These are phyloP conservation scores for Cordyceps militaris DNA, from an alignment of 2,329 filamentous ascomycete genomes.

Conservation along the genomic window DNA sequence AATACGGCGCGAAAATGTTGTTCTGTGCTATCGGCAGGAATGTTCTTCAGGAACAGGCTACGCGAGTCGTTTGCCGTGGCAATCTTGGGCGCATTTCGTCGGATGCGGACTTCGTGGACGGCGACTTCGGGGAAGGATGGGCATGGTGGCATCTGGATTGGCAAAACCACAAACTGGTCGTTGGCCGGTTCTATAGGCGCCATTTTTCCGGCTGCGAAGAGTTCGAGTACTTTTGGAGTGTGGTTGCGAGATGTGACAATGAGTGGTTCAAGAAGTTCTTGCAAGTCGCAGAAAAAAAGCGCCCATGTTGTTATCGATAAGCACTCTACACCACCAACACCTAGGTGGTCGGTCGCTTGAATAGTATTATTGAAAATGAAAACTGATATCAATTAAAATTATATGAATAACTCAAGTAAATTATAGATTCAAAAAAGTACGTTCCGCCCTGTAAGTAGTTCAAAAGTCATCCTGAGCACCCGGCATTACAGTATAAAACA, in stretches of 20 bases:
- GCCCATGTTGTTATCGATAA: slow-evolving; percentile 4
- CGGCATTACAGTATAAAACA: no score
- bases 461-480: no score
- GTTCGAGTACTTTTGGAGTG: not conserved
- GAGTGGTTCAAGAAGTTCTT: not conserved
- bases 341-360: no score
- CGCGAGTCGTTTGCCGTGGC: slow-evolving; percentile 66
- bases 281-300: not conserved
- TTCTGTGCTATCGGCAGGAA: slow-evolving; percentile 78
- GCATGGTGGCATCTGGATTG: slow-evolving; percentile 58
- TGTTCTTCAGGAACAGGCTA: slow-evolving; percentile 84
- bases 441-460: no score
- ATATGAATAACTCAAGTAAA: no score
- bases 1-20: slow-evolving; percentile 71
- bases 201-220: slow-evolving; percentile 19
- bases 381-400: no score
- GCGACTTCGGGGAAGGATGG: slow-evolving; percentile 54
- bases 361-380: no score
- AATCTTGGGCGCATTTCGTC: slow-evolving; percentile 72
- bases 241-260: not conserved
- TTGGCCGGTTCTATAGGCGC: slow-evolving; percentile 19
- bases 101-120: slow-evolving; percentile 81
- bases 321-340: not conserved
- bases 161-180: slow-evolving; percentile 61
- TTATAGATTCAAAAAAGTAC: no score